Percentiles rank a stretch among this genome's conserved stretches.
Evolutionary conservation across 2,329 filamentous ascomycete species (phyloP).

Genomic region (Fusarium sp.): DNA sequence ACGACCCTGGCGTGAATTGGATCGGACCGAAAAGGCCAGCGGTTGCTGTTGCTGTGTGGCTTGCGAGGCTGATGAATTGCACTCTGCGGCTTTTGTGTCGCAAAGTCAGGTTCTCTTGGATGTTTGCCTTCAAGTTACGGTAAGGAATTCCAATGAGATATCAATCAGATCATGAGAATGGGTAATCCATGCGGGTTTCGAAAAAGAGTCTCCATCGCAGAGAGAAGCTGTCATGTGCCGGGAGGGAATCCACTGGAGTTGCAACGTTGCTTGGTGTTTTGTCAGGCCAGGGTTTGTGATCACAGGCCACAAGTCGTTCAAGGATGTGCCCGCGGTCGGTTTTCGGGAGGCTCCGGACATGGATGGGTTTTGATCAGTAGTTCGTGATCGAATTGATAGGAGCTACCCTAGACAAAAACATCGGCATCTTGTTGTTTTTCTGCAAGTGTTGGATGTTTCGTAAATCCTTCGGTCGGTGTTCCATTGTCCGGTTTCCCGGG

Average conservation of each 20-base stretch:
- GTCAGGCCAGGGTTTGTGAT: slow-evolving; percentile 15
- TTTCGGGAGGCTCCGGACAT: neutral
- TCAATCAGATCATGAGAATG: slow-evolving; percentile 20
- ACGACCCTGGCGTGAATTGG: slow-evolving; percentile 9
- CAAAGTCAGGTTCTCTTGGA: neutral
- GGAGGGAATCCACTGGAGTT: slow-evolving; percentile 12
- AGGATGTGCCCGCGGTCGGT: neutral
- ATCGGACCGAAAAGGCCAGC: slow-evolving; percentile 45
- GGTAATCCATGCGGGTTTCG: neutral
- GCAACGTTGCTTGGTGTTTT: slow-evolving; percentile 28
- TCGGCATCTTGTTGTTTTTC: neutral
- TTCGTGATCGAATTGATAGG: neutral
- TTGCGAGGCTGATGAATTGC: slow-evolving; percentile 36
- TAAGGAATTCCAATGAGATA: neutral
- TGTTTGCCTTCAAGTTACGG: neutral
- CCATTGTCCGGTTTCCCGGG: neutral
- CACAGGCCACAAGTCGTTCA: neutral
- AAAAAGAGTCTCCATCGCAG: neutral
- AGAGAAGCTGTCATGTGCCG: slow-evolving; percentile 23
- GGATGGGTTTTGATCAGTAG: neutral
- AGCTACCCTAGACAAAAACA: slow-evolving; percentile 19
- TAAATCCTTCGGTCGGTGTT: neutral
- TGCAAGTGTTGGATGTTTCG: neutral
- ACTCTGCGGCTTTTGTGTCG: neutral
- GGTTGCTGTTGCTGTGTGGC: neutral